Base-by-base conservation (phyloP, 1,139 yeast genomes). In the Arxiozyma heterogenica region DNA sequence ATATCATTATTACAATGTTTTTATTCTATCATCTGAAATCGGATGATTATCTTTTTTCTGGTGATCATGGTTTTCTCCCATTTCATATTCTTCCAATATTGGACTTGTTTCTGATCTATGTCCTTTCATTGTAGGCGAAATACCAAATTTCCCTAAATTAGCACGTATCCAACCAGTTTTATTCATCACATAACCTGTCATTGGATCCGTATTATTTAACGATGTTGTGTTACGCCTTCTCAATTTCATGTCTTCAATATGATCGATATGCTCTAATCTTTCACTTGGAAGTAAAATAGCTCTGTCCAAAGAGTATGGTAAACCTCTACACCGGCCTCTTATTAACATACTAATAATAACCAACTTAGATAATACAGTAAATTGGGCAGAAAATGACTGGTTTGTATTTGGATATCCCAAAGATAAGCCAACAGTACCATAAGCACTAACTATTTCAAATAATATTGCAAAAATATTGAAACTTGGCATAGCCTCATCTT, bases 351-450 rank as follows among this genome's bases (percentile, higher is more conserved):
- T 93, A 58, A 89, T 83, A 49, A 93, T 81, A 1, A 91, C 88
- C 50, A 93, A 75, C 65, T 93, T 93, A 1, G 95, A 86, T 7
- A 93, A 64, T 0, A 79, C 77, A 30, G 80, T 77, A 64, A 91
- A 89, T 64, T 85, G 79, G 0, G 82, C 90, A n/a, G 85, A 77
- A 50, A 93, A 78, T 1, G 97, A 86, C 1, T 89, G 75, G 58
- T 79, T 73, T 12, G 79, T 73, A 47, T 72, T 74, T 0, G 94
- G 86, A 60, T 81, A 90, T 0, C 98, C 98, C 56, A 89, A 71
- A 3, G 95, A 86, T 58, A 91, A 71, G 0, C 98, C 98, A 44
- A 91, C 97, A 0, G 96, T 90, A 68, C 97, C 96, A 70, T 93
- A 94, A 0, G 98, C 98, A 62, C 95, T 85, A 6, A 89, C 86